A percentile compares a stretch with the other conserved stretches of the same genome.
These are phyloP conservation scores for Oidiodendron maius DNA, from an alignment of 495 filamentous ascomycete species.

Conservation along the genomic window DNA sequence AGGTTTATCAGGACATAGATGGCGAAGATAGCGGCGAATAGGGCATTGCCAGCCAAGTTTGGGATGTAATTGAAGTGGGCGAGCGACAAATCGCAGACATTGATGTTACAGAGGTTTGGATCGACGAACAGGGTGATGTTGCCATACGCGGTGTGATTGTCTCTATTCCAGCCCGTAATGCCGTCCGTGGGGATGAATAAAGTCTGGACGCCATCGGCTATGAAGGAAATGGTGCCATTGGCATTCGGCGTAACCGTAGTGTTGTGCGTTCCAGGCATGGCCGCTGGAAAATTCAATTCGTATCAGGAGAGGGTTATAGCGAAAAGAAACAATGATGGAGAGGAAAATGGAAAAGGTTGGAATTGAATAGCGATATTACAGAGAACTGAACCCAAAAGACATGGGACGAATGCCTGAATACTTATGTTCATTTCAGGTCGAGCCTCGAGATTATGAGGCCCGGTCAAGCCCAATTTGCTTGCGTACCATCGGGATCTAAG, in stretches of 20 bases:
- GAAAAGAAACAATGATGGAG: too few relatives aligned
- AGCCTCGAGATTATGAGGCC: too few relatives aligned
- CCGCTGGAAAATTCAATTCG: too few relatives aligned
- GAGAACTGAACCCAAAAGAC: too few relatives aligned
- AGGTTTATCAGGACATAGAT: conserved; percentile 10
- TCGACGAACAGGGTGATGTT: conserved; percentile 4
- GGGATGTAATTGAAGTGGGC: conserved; percentile 14
- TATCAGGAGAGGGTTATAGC: too few relatives aligned
- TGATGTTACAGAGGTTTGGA: neutral
- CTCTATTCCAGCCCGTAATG: conserved; percentile 1
- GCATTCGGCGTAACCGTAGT: conserved; percentile 1
- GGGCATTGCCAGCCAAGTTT: conserved; percentile 16
- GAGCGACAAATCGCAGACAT: neutral
- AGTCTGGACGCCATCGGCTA: neutral
- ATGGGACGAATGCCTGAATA: too few relatives aligned
- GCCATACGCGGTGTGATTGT: conserved; percentile 6
- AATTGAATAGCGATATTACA: too few relatives aligned
- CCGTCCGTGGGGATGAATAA: conserved; percentile 8
- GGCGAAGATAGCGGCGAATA: conserved; percentile 18
- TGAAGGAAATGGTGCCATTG: conserved; percentile 2
- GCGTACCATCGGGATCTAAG: too few relatives aligned
- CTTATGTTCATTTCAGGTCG: too few relatives aligned
- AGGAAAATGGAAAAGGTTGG: too few relatives aligned
- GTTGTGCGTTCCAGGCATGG: too few relatives aligned
- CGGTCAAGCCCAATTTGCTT: too few relatives aligned